Base-by-base conservation (phyloP, 2,329 filamentous ascomycete genomes). In the Scedosporium minutisporum region DNA sequence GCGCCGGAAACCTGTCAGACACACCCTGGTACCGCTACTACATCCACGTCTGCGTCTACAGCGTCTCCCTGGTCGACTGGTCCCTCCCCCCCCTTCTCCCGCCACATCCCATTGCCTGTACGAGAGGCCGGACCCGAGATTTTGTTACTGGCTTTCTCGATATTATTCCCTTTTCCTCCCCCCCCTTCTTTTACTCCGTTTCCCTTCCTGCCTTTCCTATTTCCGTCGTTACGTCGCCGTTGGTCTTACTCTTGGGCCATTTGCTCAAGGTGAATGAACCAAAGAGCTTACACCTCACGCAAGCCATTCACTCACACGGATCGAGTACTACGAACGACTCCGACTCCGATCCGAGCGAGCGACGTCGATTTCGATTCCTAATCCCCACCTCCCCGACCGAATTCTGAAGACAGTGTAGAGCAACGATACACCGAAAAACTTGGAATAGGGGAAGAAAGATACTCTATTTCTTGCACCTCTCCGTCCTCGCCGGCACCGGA, bases 131-230 rank as follows among this genome's bases (percentile, higher is more conserved):
- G 46, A 14, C 27, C 60, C 27, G 33, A 48, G 6, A 33, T 9
- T 51, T 51, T 23, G 44, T 33, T 51, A 25, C 46, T 25, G n/a
- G 27, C 23, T 16, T 21, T 60, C 48, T 33, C 60, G 29, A 57
- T 61, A 61, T 55, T 42, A 61, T n/a, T 60, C 58, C 38, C 58
- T 59, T 59, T 62, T 41, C 33, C 18, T 55, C 23, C 46, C 38
- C 38, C 41, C 55, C 18, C 27, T 58, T 58, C 21, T 58, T 62
- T 58, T 48, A 5, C 42, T 62, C 23, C 18, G 23, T n/a, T 57
- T 61, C 33, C 44, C 29, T 38, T 44, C 33, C 18, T 62, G 29
- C 46, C 58, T 63, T 62, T 46, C 61, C 23, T 64, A 21, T 64
- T 46, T 64, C 21, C 46, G 29, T 61, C 27, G 33, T 38, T 53